Base-by-base conservation (phyloP, 176 grass and related monocot species). In the Avena atlantica region DNA sequence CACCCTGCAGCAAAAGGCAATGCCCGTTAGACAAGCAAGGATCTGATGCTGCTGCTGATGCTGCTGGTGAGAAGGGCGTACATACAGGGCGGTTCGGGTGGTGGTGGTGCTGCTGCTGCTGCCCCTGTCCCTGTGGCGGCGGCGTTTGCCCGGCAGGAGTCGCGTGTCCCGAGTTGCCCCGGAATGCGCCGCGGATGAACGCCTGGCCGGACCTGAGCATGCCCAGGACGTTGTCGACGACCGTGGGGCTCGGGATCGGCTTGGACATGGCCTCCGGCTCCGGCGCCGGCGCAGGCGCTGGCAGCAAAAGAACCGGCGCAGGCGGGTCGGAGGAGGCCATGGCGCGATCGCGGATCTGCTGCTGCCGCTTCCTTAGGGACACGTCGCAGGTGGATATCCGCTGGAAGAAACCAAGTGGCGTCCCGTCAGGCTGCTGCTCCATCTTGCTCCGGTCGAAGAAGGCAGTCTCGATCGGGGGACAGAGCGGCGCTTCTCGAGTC, bases 321-420 rank as follows among this genome's bases (percentile, higher is more conserved):
- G 86, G 31, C 31, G 31, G 76, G 81, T 91, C 36, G n/a, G 89
- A 80, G 12, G 89, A 80, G 12, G 81, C 69, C 86, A 91, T 91
- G 50, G 69, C 44, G 59, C 23, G 59, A 11, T 15, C 29, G 53
- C 44, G n/a, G 27, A 48, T 48, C 40, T 74, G 60, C 55, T 0
- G 65, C 37, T n/a, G 70, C 37, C 29, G 57, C 21, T 40, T 48
- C 25, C 64, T 49, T 6, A 44, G 72, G 42, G 62, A 88, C 86
- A 61, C 57, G 62, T 25, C 80, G 77, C 87, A 61, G 31, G 73
- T 25, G 80, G 37, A 59, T 44, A 58, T 51, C 29, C 70, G 27
- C 64, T 73, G 25, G 47, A 64, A 80, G 88, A 81, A 64, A 15
- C 36, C 53, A 68, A 81, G 19, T 23, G 74, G 75, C 84, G 63